A percentile compares a stretch with the other conserved stretches of the same genome.
Evolutionary conservation across 108 stramenopile genomes (phyloP).

Genomic region (Cyclotella atomus): DNA sequence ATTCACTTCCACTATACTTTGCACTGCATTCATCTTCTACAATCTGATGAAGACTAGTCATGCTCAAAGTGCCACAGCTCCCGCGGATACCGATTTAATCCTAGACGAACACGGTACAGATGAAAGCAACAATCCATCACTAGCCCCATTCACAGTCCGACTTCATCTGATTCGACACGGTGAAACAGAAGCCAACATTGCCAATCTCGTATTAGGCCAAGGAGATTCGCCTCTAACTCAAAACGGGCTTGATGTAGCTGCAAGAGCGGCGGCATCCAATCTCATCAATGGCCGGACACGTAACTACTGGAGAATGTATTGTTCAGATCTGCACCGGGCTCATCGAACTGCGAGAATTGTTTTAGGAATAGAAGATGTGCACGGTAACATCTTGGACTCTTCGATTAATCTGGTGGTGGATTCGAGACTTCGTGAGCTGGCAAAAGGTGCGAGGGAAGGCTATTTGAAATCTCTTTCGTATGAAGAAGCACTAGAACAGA

Average conservation of each 20-base stretch:
- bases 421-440: constrained; percentile 56
- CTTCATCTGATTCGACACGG: constrained; percentile 68
- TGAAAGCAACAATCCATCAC: background rate
- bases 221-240: constrained; percentile 59
- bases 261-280: constrained; percentile 13
- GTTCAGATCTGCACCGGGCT: constrained; percentile 58
- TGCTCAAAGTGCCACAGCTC: background rate
- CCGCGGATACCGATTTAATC: background rate
- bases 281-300: constrained; percentile 22
- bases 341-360: constrained; percentile 50
- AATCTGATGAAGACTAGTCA: background rate
- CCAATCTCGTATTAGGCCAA: constrained; percentile 59
- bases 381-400: background rate
- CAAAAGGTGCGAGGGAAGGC: constrained; percentile 68
- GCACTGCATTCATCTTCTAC: background rate
- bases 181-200: constrained; percentile 61
- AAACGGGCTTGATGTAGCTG: constrained; percentile 37
- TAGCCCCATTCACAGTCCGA: constrained; percentile 26
- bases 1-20: too few relatives aligned
- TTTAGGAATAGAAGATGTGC: constrained; percentile 28
- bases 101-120: background rate
- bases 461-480: constrained; percentile 38
- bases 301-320: constrained; percentile 51
- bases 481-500: constrained; percentile 41
- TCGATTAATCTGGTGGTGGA: constrained; percentile 36